phyloP scores from a whole-genome alignment of 2,329 filamentous ascomycete species.

The Aspergillus intermedius region DNA sequence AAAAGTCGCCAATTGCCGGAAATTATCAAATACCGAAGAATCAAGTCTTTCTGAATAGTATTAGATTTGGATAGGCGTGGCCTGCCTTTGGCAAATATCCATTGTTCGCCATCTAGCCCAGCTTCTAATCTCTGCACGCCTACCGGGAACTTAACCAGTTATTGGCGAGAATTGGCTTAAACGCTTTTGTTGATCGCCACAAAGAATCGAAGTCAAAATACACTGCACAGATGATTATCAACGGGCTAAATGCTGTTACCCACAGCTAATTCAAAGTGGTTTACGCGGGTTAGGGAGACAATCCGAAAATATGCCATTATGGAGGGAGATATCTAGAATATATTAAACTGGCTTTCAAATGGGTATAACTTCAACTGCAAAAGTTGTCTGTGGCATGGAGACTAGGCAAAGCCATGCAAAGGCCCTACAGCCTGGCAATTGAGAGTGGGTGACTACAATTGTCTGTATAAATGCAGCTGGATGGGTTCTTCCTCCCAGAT shows the following conservation, averaged over 20 bases:
- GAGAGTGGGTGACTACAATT: slow-evolving; percentile 10
- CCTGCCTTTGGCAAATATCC: background rate
- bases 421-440: slow-evolving; percentile 4
- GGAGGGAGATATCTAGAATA: slow-evolving; percentile 3
- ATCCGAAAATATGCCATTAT: background rate
- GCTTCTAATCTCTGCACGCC: background rate
- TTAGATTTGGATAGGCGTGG: background rate
- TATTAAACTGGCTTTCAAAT: slow-evolving; percentile 8
- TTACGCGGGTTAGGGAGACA: background rate
- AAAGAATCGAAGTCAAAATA: background rate
- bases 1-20: background rate
- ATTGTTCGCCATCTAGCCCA: background rate
- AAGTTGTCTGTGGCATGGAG: slow-evolving; percentile 7
- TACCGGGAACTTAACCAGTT: background rate
- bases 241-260: slow-evolving; percentile 1
- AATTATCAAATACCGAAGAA: background rate
- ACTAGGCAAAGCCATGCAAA: slow-evolving; percentile 1
- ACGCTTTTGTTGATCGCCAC: background rate
- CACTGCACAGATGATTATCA: background rate
- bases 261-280: slow-evolving; percentile 1
- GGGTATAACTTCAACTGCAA: slow-evolving; percentile 1
- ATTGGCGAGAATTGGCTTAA: background rate
- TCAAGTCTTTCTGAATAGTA: background rate
- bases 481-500: slow-evolving; percentile 1
- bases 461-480: slow-evolving; percentile 4